A percentile compares a stretch with the other conserved stretches of the same genome.
These are phyloP conservation scores for Ophiostoma tasmaniense DNA, from an alignment of 2,329 filamentous ascomycete genomes.

Conservation along the genomic window DNA sequence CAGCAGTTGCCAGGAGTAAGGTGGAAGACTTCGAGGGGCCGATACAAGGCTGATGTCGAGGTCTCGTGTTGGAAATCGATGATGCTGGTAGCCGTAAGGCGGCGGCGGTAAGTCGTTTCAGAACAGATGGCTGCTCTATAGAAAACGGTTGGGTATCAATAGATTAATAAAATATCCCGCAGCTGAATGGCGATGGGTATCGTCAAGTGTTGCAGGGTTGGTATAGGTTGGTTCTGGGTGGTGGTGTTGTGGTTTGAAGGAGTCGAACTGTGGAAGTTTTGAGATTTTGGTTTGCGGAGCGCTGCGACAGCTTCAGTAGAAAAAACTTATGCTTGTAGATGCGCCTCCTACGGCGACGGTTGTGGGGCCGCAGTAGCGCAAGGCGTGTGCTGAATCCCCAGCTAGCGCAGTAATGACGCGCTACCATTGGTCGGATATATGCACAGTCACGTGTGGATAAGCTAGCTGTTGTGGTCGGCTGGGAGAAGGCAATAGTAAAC, in stretches of 20 bases:
- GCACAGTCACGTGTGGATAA: slow-evolving; percentile 9
- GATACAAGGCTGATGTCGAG: not conserved
- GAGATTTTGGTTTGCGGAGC: not conserved
- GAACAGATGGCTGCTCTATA: not conserved
- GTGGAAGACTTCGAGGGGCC: not conserved
- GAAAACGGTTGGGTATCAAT: not conserved
- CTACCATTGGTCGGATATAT: slow-evolving; percentile 13
- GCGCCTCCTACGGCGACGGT: slow-evolving; percentile 10
- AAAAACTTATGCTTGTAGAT: slow-evolving; percentile 9
- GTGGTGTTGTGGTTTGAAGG: not conserved
- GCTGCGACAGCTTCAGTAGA: slow-evolving; percentile 1
- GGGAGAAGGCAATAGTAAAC: not conserved
- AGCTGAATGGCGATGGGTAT: not conserved
- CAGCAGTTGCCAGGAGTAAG: not conserved
- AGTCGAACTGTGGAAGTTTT: no score
- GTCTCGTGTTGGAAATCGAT: not conserved
- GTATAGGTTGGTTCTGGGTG: not conserved
- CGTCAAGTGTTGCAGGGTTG: not conserved
- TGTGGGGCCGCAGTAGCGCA: slow-evolving; percentile 3
- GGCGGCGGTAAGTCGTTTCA: not conserved
- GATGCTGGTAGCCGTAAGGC: not conserved
- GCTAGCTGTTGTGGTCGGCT: not conserved
- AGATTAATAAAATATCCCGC: not conserved
- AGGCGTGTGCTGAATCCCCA: slow-evolving; percentile 5
- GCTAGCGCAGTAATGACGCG: slow-evolving; percentile 16